Conservation (phyloP, 345 rosid species). For the Eucalyptus cloeziana region DNA sequence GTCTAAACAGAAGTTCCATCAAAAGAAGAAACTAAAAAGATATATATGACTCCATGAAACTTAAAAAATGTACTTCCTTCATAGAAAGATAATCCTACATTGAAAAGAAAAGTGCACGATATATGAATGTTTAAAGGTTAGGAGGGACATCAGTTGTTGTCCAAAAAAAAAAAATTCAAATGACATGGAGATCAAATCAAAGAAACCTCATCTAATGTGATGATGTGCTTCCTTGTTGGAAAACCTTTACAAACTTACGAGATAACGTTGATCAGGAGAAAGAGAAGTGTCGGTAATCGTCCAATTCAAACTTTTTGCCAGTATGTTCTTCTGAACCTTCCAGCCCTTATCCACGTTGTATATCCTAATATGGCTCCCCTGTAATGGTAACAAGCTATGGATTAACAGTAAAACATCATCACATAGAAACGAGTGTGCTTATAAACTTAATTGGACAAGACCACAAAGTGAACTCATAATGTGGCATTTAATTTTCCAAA, state of each 20-base stretch:
- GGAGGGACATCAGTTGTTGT: background rate
- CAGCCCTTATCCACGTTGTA: constrained; percentile 51
- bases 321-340: constrained; percentile 46
- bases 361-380: constrained; percentile 45
- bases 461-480: background rate
- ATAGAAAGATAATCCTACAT: background rate
- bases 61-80: background rate
- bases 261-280: constrained; percentile 49
- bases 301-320: constrained; percentile 44
- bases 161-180: background rate
- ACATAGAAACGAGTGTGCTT: background rate
- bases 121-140: background rate
- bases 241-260: constrained; percentile 18
- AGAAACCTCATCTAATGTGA: background rate
- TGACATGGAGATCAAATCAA: background rate
- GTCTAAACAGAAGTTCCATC: background rate
- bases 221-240: background rate
- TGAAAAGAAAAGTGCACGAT: background rate
- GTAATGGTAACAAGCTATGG: background rate
- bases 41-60: background rate
- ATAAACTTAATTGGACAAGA: background rate
- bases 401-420: background rate
- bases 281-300: constrained; percentile 57
- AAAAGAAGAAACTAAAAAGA: background rate
- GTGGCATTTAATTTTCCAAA: background rate